A percentile compares a stretch with the other conserved stretches of the same genome.
These are phyloP conservation scores for Nitzschia sp. DNA, from an alignment of 108 stramenopile species.

Conservation along the genomic window DNA sequence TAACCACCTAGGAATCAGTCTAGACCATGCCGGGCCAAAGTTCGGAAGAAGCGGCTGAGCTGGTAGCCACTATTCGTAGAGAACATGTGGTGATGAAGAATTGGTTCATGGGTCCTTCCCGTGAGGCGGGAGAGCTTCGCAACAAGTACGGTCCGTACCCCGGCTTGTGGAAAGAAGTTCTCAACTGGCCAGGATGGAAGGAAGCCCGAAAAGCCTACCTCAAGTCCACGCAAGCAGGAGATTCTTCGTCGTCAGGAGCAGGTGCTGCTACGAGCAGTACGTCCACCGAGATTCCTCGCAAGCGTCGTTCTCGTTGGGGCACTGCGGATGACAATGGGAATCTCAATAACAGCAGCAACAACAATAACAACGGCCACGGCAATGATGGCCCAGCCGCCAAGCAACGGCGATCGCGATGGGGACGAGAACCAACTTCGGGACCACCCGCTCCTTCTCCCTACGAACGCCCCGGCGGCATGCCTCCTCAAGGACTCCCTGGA, in stretches of 20 bases:
- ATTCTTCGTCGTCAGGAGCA: background rate
- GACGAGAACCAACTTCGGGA: constrained; percentile 26
- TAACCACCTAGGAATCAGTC: too few relatives aligned
- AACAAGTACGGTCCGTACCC: constrained; percentile 71
- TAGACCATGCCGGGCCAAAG: constrained; percentile 21
- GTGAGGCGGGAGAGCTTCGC: constrained; percentile 36
- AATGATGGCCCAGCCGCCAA: constrained; percentile 22
- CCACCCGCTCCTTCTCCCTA: constrained; percentile 31
- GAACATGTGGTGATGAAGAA: constrained; percentile 83
- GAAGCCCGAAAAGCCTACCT: constrained; percentile 65
- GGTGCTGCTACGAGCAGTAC: background rate
- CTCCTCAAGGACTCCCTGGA: constrained; percentile 40
- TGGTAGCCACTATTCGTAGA: constrained; percentile 71
- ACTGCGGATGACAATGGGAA: constrained; percentile 26
- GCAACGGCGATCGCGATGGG: constrained; percentile 76
- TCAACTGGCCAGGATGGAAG: constrained; percentile 87
- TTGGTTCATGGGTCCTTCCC: constrained; percentile 61
- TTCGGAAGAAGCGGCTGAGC: constrained; percentile 79
- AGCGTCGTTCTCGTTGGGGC: constrained; percentile 61
- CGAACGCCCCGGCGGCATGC: constrained; percentile 18
- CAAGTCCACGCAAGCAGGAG: constrained; percentile 30
- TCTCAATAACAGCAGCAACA: constrained; percentile 16
- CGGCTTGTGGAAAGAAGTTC: constrained; percentile 76
- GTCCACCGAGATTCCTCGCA: constrained; percentile 40
- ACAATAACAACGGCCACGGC: constrained; percentile 5